Conservation (phyloP, 2,329 filamentous ascomycete species). For the Drechslera avenae region DNA sequence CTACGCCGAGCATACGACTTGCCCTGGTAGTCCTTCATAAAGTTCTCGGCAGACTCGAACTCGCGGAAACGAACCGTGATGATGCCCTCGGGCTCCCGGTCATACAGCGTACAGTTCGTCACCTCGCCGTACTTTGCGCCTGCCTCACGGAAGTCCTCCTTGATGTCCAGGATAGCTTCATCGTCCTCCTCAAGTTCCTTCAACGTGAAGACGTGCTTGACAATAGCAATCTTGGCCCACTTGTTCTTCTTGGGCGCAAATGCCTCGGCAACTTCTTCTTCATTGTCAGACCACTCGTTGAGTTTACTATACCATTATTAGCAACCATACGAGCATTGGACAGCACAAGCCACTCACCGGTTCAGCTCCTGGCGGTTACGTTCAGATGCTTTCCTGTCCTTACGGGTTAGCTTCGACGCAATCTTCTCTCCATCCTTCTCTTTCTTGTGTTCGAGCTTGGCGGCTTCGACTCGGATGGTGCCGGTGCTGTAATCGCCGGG, state of each 20-base stretch:
- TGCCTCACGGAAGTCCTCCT: conserved; percentile 90
- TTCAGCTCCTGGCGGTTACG: conserved; percentile 89
- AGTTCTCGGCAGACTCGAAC: conserved; percentile 61
- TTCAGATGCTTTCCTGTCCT: conserved; percentile 87
- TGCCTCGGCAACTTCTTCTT: conserved; percentile 54
- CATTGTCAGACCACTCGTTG: conserved; percentile 93
- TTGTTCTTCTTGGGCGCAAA: conserved; percentile 58
- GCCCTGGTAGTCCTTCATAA: conserved; percentile 29
- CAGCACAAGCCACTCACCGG: conserved; percentile 48
- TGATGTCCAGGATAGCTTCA: conserved; percentile 83
- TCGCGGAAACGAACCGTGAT: conserved; percentile 83
- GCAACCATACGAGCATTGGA: background rate
- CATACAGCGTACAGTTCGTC: conserved; percentile 89
- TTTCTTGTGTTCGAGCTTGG: conserved; percentile 91
- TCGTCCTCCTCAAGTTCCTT: conserved; percentile 84
- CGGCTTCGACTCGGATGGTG: conserved; percentile 77
- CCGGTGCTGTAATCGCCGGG: conserved; percentile 56
- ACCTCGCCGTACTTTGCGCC: conserved; percentile 85
- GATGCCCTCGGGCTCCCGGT: conserved; percentile 82
- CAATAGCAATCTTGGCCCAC: conserved; percentile 81
- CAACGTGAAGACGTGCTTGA: conserved; percentile 93
- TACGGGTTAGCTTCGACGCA: conserved; percentile 59
- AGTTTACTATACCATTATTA: conserved; percentile 66
- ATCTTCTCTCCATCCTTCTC: conserved; percentile 65
- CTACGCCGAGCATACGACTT: conserved; percentile 20